These are phyloP conservation scores for Tylopilus sp. DNA, from an alignment of 768 basidiomycete species.

Conservation along the genomic window DNA sequence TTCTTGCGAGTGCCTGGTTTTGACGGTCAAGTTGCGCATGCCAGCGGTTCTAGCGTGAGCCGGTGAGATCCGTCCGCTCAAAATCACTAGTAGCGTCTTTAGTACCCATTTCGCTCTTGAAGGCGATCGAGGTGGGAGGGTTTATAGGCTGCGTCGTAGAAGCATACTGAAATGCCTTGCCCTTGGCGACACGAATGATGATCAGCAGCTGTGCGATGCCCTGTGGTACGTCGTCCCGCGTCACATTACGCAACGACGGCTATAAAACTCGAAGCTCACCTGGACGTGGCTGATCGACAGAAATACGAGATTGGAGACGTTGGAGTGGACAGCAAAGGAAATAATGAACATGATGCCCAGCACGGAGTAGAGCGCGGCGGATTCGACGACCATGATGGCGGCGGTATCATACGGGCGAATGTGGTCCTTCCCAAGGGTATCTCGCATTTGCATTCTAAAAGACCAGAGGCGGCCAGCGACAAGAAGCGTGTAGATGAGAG, in stretches of 20 bases:
- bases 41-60: no score
- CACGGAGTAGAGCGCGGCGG: conserved; percentile 28
- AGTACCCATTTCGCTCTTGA: neutral
- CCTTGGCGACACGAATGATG: conserved; percentile 35
- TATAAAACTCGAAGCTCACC: conserved; percentile 14
- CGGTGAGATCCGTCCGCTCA: neutral
- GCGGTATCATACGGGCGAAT: conserved; percentile 26
- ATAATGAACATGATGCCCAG: conserved; percentile 32
- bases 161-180: conserved; percentile 17
- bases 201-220: conserved; percentile 35
- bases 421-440: conserved; percentile 14
- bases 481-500: conserved; percentile 30
- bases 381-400: conserved; percentile 35
- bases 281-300: conserved; percentile 32
- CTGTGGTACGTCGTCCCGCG: conserved; percentile 16
- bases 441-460: conserved; percentile 14
- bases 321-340: conserved; percentile 21
- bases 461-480: conserved; percentile 28
- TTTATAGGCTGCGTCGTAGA: neutral
- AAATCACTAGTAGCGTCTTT: neutral
- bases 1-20: no score
- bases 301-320: conserved; percentile 34
- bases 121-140: conserved; percentile 2
- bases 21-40: no score
- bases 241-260: neutral